A percentile compares a stretch with the other conserved stretches of the same genome.
Conservation (phyloP, 2,329 filamentous ascomycete genomes). For the Fusarium papillatum region DNA sequence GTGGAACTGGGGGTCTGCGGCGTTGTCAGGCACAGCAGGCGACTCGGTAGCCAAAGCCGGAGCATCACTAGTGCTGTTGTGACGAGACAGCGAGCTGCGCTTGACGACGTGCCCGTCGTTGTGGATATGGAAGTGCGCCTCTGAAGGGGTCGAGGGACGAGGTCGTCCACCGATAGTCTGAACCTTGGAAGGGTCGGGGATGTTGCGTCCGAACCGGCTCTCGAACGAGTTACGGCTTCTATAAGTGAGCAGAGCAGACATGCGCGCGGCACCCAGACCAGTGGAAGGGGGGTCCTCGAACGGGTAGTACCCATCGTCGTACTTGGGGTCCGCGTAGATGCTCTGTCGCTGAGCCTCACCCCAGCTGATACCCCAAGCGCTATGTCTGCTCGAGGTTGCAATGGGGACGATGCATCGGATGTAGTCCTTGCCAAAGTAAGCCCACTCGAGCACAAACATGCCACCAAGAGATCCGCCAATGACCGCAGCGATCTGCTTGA, state of each 20-base stretch:
- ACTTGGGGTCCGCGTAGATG: constrained; percentile 99
- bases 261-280: constrained; percentile 92
- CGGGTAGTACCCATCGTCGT: constrained; percentile 95
- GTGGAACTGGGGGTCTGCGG: constrained; percentile 76
- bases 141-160: constrained; percentile 72
- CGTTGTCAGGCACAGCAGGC: constrained; percentile 41
- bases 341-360: constrained; percentile 90
- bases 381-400: constrained; percentile 87
- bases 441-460: constrained; percentile 93
- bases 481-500: constrained; percentile 82
- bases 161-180: constrained; percentile 84
- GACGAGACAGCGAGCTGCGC: constrained; percentile 63
- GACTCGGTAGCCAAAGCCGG: constrained; percentile 45
- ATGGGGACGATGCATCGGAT: constrained; percentile 86
- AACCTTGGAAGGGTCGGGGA: constrained; percentile 84
- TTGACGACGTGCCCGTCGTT: constrained; percentile 83
- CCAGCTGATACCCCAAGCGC: constrained; percentile 93
- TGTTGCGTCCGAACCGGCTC: constrained; percentile 93
- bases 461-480: constrained; percentile 89
- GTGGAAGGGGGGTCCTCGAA: constrained; percentile 89
- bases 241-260: constrained; percentile 97
- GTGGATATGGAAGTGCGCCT: constrained; percentile 85
- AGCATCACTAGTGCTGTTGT: constrained; percentile 53
- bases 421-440: constrained; percentile 90
- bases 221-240: constrained; percentile 98